A percentile compares a stretch with the other conserved stretches of the same genome.
Conservation (phyloP, 2,329 filamentous ascomycete genomes). For the Thielaviopsis musarum region DNA sequence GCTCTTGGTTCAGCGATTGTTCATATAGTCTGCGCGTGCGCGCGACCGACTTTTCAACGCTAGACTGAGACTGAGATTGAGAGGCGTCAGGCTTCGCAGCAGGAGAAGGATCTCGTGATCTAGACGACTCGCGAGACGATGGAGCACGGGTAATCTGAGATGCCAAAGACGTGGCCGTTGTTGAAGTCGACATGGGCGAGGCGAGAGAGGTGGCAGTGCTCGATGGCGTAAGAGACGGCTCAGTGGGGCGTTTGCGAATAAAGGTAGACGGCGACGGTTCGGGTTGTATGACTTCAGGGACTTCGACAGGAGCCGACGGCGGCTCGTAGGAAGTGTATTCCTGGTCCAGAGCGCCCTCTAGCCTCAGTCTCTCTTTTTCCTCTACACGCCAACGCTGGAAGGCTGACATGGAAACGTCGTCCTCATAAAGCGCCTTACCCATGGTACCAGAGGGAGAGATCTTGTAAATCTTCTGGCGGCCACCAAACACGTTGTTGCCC, state of each 20-base stretch:
- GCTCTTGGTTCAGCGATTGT: constrained; percentile 60
- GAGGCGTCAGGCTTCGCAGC: neutral
- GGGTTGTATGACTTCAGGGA: neutral
- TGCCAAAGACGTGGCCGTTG: constrained; percentile 13
- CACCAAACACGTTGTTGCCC: constrained; percentile 86
- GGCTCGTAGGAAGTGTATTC: neutral
- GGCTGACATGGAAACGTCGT: constrained; percentile 64
- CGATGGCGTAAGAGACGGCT: neutral
- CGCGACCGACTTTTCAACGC: constrained; percentile 31
- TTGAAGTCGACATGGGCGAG: constrained; percentile 21
- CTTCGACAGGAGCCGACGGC: too few species aligned
- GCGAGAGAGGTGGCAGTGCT: constrained; percentile 16
- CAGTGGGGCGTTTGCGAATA: neutral
- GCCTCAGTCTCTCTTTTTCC: constrained; percentile 34
- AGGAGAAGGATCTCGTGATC: too few species aligned
- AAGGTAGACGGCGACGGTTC: too few species aligned
- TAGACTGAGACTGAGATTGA: neutral
- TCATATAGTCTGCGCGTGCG: constrained; percentile 69
- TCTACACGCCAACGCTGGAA: constrained; percentile 61
- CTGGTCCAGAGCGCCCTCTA: neutral
- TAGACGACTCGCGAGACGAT: too few species aligned
- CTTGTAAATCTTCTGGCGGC: constrained; percentile 88
- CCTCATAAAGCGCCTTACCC: constrained; percentile 66
- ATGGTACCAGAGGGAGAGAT: constrained; percentile 40
- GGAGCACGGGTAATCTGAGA: too few species aligned